A percentile compares a stretch with the other conserved stretches of the same genome.
phyloP scores from a whole-genome alignment of 768 basidiomycete genomes.

The Mycena vulgaris region DNA sequence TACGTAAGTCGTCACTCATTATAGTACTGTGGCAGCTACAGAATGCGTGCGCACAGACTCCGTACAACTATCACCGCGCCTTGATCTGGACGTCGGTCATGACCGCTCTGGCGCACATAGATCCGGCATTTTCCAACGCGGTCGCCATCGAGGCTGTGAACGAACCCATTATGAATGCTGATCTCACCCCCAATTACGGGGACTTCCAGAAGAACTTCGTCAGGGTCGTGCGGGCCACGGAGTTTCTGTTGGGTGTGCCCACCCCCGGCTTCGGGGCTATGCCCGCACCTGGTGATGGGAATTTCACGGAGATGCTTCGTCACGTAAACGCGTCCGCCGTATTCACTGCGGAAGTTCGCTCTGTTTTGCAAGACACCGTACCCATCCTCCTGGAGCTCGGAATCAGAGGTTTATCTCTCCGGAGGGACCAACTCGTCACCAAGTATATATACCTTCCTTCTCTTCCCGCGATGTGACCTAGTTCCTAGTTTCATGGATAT shows the following conservation, averaged over 20 bases:
- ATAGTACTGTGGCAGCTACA: background rate
- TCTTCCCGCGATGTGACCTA: constrained; percentile 15
- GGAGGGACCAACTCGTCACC: constrained; percentile 44
- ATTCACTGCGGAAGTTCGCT: constrained; percentile 46
- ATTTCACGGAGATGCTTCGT: constrained; percentile 47
- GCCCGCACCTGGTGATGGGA: constrained; percentile 37
- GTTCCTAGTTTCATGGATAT: constrained; percentile 82
- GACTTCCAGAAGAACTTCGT: constrained; percentile 82
- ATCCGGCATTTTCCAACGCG: constrained; percentile 75
- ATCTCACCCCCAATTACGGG: constrained; percentile 77
- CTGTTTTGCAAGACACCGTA: constrained; percentile 52
- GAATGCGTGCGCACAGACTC: constrained; percentile 59
- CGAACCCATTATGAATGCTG: constrained; percentile 83
- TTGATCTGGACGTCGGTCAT: constrained; percentile 88
- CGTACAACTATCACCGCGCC: constrained; percentile 82
- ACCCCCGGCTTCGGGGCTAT: constrained; percentile 49
- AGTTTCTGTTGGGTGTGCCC: constrained; percentile 71
- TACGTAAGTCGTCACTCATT: constrained; percentile 63
- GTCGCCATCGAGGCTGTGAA: constrained; percentile 85
- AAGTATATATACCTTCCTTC: constrained; percentile 48
- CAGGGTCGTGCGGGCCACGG: constrained; percentile 74
- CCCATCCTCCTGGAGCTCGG: constrained; percentile 55
- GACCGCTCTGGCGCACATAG: constrained; percentile 79
- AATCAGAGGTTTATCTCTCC: constrained; percentile 19
- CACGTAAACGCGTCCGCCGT: constrained; percentile 36